Percentiles rank a stretch among this genome's conserved stretches.
Conservation (phyloP, 1,139 yeast genomes). For the Debaryomyces udenii region DNA sequence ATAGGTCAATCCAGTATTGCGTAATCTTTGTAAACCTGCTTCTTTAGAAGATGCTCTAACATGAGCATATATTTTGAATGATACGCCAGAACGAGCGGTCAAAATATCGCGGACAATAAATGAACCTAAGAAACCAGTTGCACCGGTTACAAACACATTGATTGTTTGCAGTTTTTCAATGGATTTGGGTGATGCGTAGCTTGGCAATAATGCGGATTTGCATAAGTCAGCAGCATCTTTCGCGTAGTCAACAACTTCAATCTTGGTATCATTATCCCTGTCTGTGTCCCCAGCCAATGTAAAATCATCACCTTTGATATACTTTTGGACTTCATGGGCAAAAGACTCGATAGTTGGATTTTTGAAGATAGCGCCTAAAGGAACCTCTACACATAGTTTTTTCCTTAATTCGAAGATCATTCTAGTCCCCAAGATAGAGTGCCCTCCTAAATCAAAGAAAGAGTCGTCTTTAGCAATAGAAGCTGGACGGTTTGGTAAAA, state of each 20-base stretch:
- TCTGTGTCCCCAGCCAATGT: slow-evolving; percentile 44
- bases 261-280: slow-evolving; percentile 22
- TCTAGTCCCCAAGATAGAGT: slow-evolving; percentile 93
- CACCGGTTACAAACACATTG: slow-evolving; percentile 89
- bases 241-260: slow-evolving; percentile 53
- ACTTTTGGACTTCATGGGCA: slow-evolving; percentile 69
- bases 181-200: slow-evolving; percentile 33
- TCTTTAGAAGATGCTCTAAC: slow-evolving; percentile 78
- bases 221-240: slow-evolving; percentile 71
- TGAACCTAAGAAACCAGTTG: slow-evolving; percentile 95
- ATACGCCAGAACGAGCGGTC: slow-evolving; percentile 40
- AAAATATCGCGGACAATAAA: slow-evolving; percentile 79
- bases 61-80: slow-evolving; percentile 75
- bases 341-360: slow-evolving; percentile 82
- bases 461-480: slow-evolving; percentile 77
- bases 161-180: slow-evolving; percentile 41
- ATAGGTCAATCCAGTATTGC: slow-evolving; percentile 76
- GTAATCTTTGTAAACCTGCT: slow-evolving; percentile 75
- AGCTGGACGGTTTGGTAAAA: slow-evolving; percentile 85
- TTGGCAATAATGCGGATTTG: slow-evolving; percentile 43
- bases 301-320: slow-evolving; percentile 49
- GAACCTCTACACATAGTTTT: slow-evolving; percentile 75
- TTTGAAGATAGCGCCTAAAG: slow-evolving; percentile 87
- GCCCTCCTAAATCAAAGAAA: slow-evolving; percentile 97
- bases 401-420: slow-evolving; percentile 93